These are phyloP conservation scores for Verticillium albo-atrum DNA, from an alignment of 2,329 filamentous ascomycete genomes.

Conservation along the genomic window DNA sequence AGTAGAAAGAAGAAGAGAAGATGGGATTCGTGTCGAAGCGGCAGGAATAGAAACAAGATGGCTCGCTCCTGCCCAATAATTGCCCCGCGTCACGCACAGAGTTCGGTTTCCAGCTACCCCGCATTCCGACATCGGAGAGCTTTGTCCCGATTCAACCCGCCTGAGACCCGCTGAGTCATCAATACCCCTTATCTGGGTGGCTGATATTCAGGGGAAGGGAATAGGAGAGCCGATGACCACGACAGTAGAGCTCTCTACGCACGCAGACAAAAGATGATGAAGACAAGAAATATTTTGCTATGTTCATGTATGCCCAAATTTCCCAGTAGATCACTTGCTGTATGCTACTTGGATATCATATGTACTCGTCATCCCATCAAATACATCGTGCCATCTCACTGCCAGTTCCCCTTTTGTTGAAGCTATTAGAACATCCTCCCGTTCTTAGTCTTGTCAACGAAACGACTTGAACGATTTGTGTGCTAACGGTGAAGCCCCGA, in stretches of 20 bases:
- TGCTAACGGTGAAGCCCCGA: conserved; percentile 34
- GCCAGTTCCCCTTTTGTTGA: neutral
- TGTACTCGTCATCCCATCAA: conserved; percentile 15
- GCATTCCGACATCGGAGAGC: conserved; percentile 32
- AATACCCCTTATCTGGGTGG: neutral
- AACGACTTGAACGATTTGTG: conserved; percentile 42
- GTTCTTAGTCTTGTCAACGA: conserved; percentile 23
- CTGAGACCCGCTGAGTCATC: neutral
- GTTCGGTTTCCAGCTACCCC: conserved; percentile 22
- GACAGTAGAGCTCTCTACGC: too few relatives aligned
- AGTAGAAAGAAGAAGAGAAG: neutral
- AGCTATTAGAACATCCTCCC: conserved; percentile 17
- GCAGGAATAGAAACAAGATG: neutral
- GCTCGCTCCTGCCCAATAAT: neutral
- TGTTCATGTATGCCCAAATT: conserved; percentile 18
- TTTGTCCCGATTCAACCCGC: neutral
- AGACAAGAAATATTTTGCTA: neutral
- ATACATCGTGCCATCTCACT: conserved; percentile 6
- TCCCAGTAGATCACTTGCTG: neutral
- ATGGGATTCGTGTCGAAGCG: neutral
- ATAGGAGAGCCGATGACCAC: neutral
- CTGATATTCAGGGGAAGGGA: neutral
- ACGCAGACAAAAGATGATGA: too few relatives aligned
- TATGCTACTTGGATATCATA: conserved; percentile 23
- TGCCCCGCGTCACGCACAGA: conserved; percentile 12